A percentile compares a stretch with the other conserved stretches of the same genome.
Evolutionary conservation across 106 monocot species (phyloP).

Genomic region (Alisma plantagoaquatica): DNA sequence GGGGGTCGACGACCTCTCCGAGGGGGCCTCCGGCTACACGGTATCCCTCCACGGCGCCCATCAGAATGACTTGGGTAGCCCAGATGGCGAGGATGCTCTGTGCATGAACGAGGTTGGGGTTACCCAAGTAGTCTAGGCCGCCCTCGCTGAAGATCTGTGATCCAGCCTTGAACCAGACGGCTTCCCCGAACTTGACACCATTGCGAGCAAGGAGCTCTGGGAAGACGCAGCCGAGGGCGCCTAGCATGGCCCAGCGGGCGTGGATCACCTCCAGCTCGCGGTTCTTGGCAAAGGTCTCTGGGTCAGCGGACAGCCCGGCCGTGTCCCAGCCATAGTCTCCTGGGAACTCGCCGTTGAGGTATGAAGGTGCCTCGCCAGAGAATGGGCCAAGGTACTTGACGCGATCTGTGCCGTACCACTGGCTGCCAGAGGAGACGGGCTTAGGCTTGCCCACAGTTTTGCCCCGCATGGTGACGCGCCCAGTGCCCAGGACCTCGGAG

Average conservation of each 20-base stretch:
- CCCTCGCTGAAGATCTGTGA: constrained; percentile 6
- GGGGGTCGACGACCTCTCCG: constrained; percentile 25
- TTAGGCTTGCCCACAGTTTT: too few species aligned
- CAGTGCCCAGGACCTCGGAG: too few species aligned
- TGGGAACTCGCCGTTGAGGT: too few species aligned
- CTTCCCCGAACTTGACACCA: constrained; percentile 4
- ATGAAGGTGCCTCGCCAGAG: too few species aligned
- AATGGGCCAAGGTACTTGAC: too few species aligned
- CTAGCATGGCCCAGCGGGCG: constrained; percentile 1
- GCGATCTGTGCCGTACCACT: too few species aligned
- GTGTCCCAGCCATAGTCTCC: constrained; percentile 9
- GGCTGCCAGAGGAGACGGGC: too few species aligned
- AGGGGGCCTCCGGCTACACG: constrained; percentile 20
- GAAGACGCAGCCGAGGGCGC: constrained; percentile 4
- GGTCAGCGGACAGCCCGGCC: constrained; percentile 1
- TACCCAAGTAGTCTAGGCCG: constrained; percentile 2
- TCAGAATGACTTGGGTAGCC: not conserved
- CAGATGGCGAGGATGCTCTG: constrained; percentile 5
- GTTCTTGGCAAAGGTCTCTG: constrained; percentile 8
- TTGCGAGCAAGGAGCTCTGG: constrained; percentile 1
- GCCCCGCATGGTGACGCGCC: too few species aligned
- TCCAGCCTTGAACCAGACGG: constrained; percentile 7
- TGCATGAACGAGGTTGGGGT: constrained; percentile 3
- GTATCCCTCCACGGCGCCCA: not conserved
- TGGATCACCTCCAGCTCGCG: constrained; percentile 6